A percentile compares a stretch with the other conserved stretches of the same genome.
These are phyloP conservation scores for Aspergillus panamensis DNA, from an alignment of 495 filamentous ascomycete species.

Conservation along the genomic window DNA sequence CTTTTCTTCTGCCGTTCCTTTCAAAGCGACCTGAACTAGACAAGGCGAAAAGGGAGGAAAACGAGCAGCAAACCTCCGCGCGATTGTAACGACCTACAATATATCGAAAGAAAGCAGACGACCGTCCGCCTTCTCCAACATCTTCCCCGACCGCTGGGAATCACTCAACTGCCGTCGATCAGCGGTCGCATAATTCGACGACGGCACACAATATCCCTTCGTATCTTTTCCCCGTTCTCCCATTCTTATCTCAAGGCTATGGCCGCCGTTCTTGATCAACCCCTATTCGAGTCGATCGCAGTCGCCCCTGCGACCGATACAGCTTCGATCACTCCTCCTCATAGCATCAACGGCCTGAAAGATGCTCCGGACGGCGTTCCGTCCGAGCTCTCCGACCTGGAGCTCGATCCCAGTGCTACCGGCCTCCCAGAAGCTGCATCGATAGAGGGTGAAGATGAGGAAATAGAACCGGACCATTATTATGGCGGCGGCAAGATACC, in stretches of 20 bases:
- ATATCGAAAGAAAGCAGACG: conserved; percentile 1
- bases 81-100: conserved; percentile 11
- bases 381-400: conserved; percentile 46
- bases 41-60: neutral
- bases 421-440: conserved; percentile 24
- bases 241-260: conserved; percentile 29
- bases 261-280: conserved; percentile 36
- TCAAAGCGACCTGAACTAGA: neutral
- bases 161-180: conserved; percentile 42
- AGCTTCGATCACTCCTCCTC: conserved; percentile 45
- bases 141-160: conserved; percentile 50
- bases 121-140: conserved; percentile 11
- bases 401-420: conserved; percentile 37
- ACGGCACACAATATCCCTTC: conserved; percentile 30
- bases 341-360: conserved; percentile 46
- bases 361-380: conserved; percentile 41
- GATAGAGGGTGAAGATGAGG: conserved; percentile 54
- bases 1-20: neutral
- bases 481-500: conserved; percentile 82
- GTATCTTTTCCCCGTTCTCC: conserved; percentile 10
- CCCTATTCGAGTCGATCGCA: conserved; percentile 27
- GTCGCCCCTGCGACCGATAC: conserved; percentile 29
- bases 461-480: conserved; percentile 81
- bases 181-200: conserved; percentile 48
- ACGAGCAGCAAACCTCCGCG: neutral